Percentiles rank a stretch among this genome's conserved stretches.
Conservation (phyloP, 345 rosid species). For the Arabis hirsuta region DNA sequence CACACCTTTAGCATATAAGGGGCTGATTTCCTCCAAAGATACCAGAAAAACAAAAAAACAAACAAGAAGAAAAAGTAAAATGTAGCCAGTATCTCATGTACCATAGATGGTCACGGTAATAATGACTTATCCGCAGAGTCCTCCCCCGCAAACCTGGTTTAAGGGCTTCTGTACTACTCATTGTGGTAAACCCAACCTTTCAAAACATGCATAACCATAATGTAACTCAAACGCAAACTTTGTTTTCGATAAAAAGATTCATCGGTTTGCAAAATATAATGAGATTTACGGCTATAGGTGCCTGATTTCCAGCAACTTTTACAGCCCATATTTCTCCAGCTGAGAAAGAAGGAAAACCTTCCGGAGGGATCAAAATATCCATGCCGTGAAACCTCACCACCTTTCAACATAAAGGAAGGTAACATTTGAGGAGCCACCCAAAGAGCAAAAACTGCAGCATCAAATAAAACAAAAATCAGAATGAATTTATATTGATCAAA, state of each 20-base stretch:
- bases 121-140: slow-evolving; percentile 82
- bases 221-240: slow-evolving; percentile 16
- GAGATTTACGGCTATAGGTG: slow-evolving; percentile 82
- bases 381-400: slow-evolving; percentile 88
- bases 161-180: slow-evolving; percentile 77
- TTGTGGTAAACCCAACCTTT: slow-evolving; percentile 88
- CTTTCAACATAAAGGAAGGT: slow-evolving; percentile 82
- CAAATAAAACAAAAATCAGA: background rate
- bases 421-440: slow-evolving; percentile 87
- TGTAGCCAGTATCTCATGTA: slow-evolving; percentile 38
- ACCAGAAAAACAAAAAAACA: slow-evolving; percentile 3
- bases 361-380: slow-evolving; percentile 69
- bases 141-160: slow-evolving; percentile 94
- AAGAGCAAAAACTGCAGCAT: slow-evolving; percentile 78
- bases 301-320: slow-evolving; percentile 89
- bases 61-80: no score
- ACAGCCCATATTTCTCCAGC: slow-evolving; percentile 92
- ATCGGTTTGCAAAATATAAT: background rate
- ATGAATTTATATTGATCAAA: background rate
- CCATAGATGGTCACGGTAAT: slow-evolving; percentile 87
- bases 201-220: slow-evolving; percentile 32
- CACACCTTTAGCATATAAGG: slow-evolving; percentile 40
- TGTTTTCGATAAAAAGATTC: background rate
- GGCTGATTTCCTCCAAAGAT: background rate
- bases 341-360: slow-evolving; percentile 72